A percentile compares a stretch with the other conserved stretches of the same genome.
Conservation (phyloP, 306 rosid genomes). For the Corylus americana region DNA sequence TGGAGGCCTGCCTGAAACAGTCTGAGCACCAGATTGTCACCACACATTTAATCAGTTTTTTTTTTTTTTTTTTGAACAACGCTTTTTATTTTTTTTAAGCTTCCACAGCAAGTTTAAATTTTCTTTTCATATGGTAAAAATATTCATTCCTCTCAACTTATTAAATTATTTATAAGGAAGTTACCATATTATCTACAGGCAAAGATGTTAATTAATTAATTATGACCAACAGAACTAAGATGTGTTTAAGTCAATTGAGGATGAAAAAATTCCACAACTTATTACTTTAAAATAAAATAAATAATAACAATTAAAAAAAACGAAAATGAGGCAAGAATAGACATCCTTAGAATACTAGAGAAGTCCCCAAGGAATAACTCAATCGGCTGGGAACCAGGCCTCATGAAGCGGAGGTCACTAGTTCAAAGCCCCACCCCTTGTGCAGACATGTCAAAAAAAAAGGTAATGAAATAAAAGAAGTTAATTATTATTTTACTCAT, state of each 20-base stretch:
- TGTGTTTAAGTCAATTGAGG: not conserved
- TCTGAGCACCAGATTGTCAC: constrained; percentile 63
- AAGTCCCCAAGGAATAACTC: no score
- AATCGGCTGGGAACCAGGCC: no score
- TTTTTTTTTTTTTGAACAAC: no score
- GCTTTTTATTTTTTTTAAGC: no score
- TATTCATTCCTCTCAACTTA: not conserved
- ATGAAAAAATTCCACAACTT: not conserved
- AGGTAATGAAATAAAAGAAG: no score
- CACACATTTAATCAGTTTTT: constrained; percentile 17
- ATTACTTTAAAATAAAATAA: no score
- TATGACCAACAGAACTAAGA: not conserved
- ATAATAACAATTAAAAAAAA: no score
- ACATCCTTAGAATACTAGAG: not conserved
- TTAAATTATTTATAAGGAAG: not conserved
- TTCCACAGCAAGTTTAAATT: not conserved
- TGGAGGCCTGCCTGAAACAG: constrained; percentile 98
- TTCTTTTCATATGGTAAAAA: not conserved
- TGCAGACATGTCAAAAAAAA: no score
- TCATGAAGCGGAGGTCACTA: no score
- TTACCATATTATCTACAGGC: not conserved
- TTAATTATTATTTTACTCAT: no score
- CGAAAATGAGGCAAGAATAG: not conserved
- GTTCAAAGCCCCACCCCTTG: no score
- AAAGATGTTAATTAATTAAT: not conserved